Evolutionary conservation across 2,329 filamentous ascomycete species (phyloP).

Genomic region (Beauveria sp.): DNA sequence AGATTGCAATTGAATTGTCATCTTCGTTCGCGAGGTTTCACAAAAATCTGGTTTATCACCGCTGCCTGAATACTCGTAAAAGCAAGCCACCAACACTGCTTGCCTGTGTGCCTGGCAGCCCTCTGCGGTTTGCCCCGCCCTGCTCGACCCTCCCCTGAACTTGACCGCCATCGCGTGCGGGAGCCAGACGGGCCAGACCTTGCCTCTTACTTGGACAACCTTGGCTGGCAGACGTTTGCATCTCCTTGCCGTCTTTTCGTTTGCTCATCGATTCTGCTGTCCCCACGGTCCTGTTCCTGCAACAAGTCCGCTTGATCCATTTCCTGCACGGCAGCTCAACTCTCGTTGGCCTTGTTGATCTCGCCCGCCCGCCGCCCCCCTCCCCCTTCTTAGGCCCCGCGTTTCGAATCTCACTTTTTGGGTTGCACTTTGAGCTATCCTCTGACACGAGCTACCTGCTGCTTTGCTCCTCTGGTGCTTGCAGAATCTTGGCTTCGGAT

Average conservation of each 20-base stretch:
- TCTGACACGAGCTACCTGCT: slow-evolving; percentile 10
- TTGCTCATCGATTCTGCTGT: background rate
- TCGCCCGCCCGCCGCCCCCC: background rate
- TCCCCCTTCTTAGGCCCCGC: slow-evolving; percentile 4
- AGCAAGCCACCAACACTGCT: background rate
- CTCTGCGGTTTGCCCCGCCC: slow-evolving; percentile 7
- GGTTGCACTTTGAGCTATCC: slow-evolving; percentile 3
- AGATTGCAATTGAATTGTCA: too few species aligned
- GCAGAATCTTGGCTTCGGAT: background rate
- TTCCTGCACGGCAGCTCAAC: background rate
- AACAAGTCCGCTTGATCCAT: background rate
- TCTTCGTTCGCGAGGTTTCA: too few species aligned
- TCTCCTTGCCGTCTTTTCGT: background rate
- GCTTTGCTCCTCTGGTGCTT: background rate
- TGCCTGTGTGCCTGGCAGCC: too few species aligned
- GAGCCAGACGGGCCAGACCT: background rate
- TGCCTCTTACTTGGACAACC: background rate
- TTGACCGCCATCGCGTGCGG: slow-evolving; percentile 10
- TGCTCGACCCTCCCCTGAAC: slow-evolving; percentile 2
- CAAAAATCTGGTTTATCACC: too few species aligned
- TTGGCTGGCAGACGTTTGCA: background rate
- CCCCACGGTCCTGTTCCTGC: background rate
- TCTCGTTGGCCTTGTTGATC: background rate
- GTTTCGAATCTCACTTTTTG: slow-evolving; percentile 9
- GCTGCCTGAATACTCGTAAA: background rate